phyloP scores from a whole-genome alignment of 441 rosid species.

The Croton laevigatus region DNA sequence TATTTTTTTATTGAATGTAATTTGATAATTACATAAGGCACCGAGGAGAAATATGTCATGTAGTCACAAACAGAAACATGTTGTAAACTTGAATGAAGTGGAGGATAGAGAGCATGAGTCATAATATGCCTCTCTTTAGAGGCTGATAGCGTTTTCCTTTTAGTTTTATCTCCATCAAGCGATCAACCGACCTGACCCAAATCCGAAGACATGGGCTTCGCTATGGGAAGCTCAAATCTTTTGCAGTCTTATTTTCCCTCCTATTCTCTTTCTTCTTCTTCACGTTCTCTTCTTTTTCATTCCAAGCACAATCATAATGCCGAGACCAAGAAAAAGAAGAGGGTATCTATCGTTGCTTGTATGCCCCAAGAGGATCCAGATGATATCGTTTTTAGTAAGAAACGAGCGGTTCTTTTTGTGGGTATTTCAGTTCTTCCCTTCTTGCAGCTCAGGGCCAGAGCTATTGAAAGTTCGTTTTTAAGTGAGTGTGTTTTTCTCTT shows the following conservation, averaged over 20 bases:
- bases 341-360: constrained; percentile 35
- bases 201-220: constrained; percentile 36
- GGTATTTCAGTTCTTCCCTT: constrained; percentile 83
- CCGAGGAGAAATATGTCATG: too few species aligned
- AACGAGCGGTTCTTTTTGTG: constrained; percentile 62
- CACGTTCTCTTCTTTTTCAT: constrained; percentile 34
- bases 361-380: constrained; percentile 34
- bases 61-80: too few species aligned
- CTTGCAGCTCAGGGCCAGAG: constrained; percentile 53
- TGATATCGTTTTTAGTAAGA: constrained; percentile 34
- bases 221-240: constrained; percentile 48
- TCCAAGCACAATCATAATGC: constrained; percentile 25
- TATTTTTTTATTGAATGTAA: too few species aligned
- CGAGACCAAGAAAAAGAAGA: constrained; percentile 34
- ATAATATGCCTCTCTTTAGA: too few species aligned
- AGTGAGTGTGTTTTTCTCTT: constrained; percentile 35
- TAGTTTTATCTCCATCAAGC: neutral
- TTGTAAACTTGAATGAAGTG: too few species aligned
- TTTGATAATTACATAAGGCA: too few species aligned
- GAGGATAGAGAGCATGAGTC: too few species aligned
- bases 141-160: neutral
- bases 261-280: constrained; percentile 28
- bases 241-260: constrained; percentile 36
- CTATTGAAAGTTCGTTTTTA: constrained; percentile 37
- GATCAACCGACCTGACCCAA: neutral